These are phyloP conservation scores for Populus nigra DNA, from an alignment of 345 rosid species.

Conservation along the genomic window DNA sequence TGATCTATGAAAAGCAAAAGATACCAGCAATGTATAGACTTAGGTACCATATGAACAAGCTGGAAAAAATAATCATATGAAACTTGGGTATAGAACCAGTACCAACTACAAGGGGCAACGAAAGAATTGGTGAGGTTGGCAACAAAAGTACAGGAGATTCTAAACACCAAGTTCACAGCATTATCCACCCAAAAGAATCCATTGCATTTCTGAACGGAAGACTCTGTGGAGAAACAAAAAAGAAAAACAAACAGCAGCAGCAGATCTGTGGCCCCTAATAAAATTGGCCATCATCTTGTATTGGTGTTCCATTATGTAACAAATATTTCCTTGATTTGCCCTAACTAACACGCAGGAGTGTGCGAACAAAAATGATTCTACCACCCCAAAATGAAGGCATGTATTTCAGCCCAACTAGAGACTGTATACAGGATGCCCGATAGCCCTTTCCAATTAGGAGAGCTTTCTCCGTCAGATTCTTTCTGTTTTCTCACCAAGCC, in stretches of 20 bases:
- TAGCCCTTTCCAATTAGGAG: slow-evolving; percentile 55
- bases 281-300: slow-evolving; percentile 46
- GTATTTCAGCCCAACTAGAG: slow-evolving; percentile 87
- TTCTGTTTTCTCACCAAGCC: slow-evolving; percentile 76
- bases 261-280: slow-evolving; percentile 40
- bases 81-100: neutral
- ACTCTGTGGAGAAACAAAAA: slow-evolving; percentile 18
- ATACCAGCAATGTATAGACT: slow-evolving; percentile 5
- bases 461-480: slow-evolving; percentile 43
- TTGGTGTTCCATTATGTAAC: slow-evolving; percentile 29
- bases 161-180: slow-evolving; percentile 13
- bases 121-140: neutral
- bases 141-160: neutral
- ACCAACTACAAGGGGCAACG: neutral
- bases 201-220: slow-evolving; percentile 16
- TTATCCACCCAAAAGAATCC: slow-evolving; percentile 10
- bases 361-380: slow-evolving; percentile 26
- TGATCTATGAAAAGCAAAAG: slow-evolving; percentile 12
- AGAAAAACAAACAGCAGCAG: slow-evolving; percentile 7
- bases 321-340: slow-evolving; percentile 30
- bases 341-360: slow-evolving; percentile 33
- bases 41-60: slow-evolving; percentile 13
- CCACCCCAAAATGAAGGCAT: slow-evolving; percentile 88
- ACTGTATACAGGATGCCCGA: slow-evolving; percentile 84
- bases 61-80: slow-evolving; percentile 7